These are phyloP conservation scores for Eucalyptus cladocalyx DNA, from an alignment of 345 rosid species.

Conservation along the genomic window DNA sequence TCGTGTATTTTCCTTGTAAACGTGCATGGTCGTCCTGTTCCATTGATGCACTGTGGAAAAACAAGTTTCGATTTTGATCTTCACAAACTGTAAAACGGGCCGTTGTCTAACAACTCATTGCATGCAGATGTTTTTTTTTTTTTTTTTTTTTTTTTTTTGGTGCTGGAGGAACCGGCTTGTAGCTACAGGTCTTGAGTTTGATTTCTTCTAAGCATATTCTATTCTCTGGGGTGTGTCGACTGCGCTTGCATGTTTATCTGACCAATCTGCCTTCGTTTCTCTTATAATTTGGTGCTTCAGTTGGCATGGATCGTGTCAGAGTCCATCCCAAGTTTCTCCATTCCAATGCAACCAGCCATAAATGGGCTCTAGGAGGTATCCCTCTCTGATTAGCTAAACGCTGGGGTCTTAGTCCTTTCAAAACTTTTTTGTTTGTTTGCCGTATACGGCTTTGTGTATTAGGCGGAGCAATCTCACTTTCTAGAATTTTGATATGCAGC, in stretches of 20 bases:
- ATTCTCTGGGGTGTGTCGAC: neutral
- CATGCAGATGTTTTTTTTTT: too few relatives aligned
- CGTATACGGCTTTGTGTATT: neutral
- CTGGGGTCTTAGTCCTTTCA: neutral
- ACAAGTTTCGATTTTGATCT: neutral
- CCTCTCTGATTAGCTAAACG: neutral
- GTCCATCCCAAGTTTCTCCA: constrained; percentile 94
- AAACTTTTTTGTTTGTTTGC: neutral
- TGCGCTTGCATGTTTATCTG: neutral
- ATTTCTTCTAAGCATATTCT: neutral
- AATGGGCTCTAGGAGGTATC: constrained; percentile 97
- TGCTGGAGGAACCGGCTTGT: too few relatives aligned
- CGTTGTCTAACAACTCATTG: neutral
- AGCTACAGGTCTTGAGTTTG: neutral
- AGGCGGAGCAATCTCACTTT: neutral
- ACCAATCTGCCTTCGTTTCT: neutral
- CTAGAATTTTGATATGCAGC: constrained; percentile 24
- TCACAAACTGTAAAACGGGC: neutral
- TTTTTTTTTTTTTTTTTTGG: too few relatives aligned
- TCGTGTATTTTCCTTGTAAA: neutral
- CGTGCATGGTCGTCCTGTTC: neutral
- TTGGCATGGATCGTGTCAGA: constrained; percentile 74
- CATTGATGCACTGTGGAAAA: neutral
- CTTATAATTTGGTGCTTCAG: constrained; percentile 6
- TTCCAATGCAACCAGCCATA: constrained; percentile 98